Evolutionary conservation across 2,329 filamentous ascomycete genomes (phyloP), one percentile per base, ranked within the genome.

Genomic region (Trichoderma cornu-damae): DNA sequence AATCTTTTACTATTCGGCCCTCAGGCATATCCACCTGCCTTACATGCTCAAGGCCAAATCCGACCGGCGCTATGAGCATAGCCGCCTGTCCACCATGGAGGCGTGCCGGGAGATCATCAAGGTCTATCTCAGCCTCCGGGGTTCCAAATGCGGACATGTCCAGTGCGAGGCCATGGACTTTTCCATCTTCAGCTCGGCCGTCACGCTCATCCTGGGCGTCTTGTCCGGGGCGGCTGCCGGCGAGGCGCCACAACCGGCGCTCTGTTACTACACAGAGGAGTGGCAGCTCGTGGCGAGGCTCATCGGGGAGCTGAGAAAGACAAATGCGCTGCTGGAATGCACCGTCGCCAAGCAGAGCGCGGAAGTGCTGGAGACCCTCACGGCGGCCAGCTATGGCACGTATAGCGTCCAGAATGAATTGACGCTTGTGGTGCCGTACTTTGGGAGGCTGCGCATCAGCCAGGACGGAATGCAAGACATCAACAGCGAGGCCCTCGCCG

Each of bases 101-200:
- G 73, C 74, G 1, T 69, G 75, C 9, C 69, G 76, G 46, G 70
- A 72, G 34, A 69, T 74, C 50, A 68, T 78, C 22, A 58, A 60
- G 14, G 60, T 68, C 9, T 79, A 77, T 60, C 46, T 60, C 26
- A 59, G 51, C 11, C 65, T 71, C 5, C 71, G 73, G 47, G 51
- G 51, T 14, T 58, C 51, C 6, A 46, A 28, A 4, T 53, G 58
- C 6, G 59, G 58, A 18, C 16, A 57, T 16, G 30, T 57, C 7
- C 61, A 49, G 8, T 78, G 77, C 65, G 77, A 78, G 43, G 61
- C 78, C 34, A 68, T 75, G 46, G 77, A 80, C 59, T 80, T 79
- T 49, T 67, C 75, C 51, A 72, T 71, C 2, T 79, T 80, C 60
- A 77, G 69, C 1, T 71, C 73, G 3, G 71, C 75, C 12, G 71